Base-by-base conservation (phyloP, 352 stramenopile genomes). In the Plasmopara halstedii region DNA sequence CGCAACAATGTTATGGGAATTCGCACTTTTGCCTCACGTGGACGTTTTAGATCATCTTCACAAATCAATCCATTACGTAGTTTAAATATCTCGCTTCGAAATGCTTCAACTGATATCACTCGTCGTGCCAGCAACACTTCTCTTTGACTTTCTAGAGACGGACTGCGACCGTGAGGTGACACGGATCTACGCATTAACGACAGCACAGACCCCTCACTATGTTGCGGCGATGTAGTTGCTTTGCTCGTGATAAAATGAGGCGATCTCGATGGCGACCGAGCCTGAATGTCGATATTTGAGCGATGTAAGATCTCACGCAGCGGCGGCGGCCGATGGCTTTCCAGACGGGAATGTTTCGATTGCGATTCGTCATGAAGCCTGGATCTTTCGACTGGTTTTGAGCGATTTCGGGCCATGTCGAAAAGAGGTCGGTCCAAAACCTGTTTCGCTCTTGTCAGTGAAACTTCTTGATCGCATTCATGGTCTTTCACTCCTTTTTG, bases 31-130 rank as follows among this genome's bases (percentile, higher is more conserved):
- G 53, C 39, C 33, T 67, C 58, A 42, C 47, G 25, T 22, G 53
- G 38, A 10, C 43, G 43, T 14, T 62, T 59, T 7, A 67, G 27
- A 34, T 58, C 53, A 14, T 67, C 53, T 49, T 67, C 47, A 11
- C 23, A 21, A 20, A 67, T 55, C 6, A 53, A 20, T 1, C 58
- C 53, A 6, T 62, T 40, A n/a, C 34, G 50, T 17, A 67, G 48
- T 36, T 62, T 58, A 8, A 40, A 31, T 34, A 59, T 59, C 44
- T 62, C 58, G 21, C 59, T 43, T n/a, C 53, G 47, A 9, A 62
- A 67, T 22, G 31, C 47, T 4, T 67, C 43, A 18, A 67, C 42
- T n/a, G 58, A 58, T 18, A 62, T 35, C 19, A 67, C 53, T 33
- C 53, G 52, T 58, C 42, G 58, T 15, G 47, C 53, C 7, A 67